phyloP scores from a whole-genome alignment of 2,329 filamentous ascomycete species.

The Diaporthe citriasiana region DNA sequence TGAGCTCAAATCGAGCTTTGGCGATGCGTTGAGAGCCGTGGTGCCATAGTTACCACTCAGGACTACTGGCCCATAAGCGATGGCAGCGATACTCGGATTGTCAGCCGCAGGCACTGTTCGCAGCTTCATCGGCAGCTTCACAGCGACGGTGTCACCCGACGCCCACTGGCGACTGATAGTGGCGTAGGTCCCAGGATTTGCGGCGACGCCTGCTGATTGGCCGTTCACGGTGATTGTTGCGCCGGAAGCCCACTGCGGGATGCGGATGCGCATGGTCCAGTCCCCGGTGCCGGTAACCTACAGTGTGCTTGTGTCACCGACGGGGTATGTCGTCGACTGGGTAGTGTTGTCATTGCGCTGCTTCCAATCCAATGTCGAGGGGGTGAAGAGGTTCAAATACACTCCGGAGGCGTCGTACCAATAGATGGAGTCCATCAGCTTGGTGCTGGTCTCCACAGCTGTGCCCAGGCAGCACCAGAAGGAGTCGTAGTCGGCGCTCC shows the following conservation, averaged over 20 bases:
- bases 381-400: constrained; percentile 65
- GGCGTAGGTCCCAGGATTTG: constrained; percentile 44
- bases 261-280: constrained; percentile 58
- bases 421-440: constrained; percentile 67
- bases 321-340: constrained; percentile 60
- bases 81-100: constrained; percentile 56
- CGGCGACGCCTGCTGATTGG: constrained; percentile 46
- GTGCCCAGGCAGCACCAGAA: constrained; percentile 70
- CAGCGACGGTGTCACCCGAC: constrained; percentile 57
- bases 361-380: constrained; percentile 61
- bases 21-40: not conserved
- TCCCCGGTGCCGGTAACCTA: constrained; percentile 52
- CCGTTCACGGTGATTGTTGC: constrained; percentile 60
- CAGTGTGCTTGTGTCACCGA: constrained; percentile 56
- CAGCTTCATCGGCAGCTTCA: constrained; percentile 62
- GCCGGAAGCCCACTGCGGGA: constrained; percentile 60
- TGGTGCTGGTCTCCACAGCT: constrained; percentile 66
- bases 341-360: constrained; percentile 56
- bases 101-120: constrained; percentile 62
- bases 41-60: constrained; percentile 14
- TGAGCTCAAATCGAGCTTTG: not conserved
- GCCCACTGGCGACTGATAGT: constrained; percentile 57
- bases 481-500: constrained; percentile 66
- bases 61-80: not conserved
- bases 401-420: constrained; percentile 58